These are phyloP conservation scores for Aspergillus incahuasiensis DNA, from an alignment of 495 filamentous ascomycete genomes.

Conservation along the genomic window DNA sequence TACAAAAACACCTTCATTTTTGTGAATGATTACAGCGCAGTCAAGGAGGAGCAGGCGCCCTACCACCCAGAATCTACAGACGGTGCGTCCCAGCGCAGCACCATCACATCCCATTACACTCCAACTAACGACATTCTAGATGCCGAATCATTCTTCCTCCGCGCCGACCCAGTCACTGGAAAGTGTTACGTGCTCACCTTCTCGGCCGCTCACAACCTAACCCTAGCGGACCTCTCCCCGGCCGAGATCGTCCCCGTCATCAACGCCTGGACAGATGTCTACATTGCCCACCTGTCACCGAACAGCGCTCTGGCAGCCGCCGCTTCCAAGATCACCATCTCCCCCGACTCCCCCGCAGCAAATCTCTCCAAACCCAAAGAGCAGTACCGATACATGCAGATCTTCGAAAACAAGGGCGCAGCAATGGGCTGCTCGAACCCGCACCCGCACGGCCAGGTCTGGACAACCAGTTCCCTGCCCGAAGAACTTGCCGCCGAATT, in stretches of 20 bases:
- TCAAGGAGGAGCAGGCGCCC: constrained; percentile 83
- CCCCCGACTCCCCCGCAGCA: constrained; percentile 44
- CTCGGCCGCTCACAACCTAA: constrained; percentile 82
- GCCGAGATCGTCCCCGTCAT: constrained; percentile 69
- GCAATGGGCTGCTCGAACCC: constrained; percentile 99
- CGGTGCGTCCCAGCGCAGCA: constrained; percentile 32
- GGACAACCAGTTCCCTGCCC: constrained; percentile 85
- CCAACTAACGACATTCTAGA: constrained; percentile 36
- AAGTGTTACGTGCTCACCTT: constrained; percentile 98
- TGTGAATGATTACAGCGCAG: constrained; percentile 95
- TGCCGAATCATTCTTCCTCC: constrained; percentile 72
- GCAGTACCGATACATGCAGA: constrained; percentile 96
- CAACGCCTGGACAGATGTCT: constrained; percentile 83
- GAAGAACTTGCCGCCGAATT: constrained; percentile 83
- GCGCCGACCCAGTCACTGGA: constrained; percentile 80
- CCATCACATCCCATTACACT: neutral
- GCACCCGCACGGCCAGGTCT: constrained; percentile 94
- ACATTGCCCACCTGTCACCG: constrained; percentile 71
- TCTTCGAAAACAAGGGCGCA: constrained; percentile 97
- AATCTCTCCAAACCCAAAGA: constrained; percentile 53
- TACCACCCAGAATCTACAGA: constrained; percentile 53
- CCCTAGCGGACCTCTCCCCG: constrained; percentile 77
- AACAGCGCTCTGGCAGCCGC: constrained; percentile 58
- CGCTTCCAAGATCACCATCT: constrained; percentile 42
- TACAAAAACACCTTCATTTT: constrained; percentile 90